A percentile compares a stretch with the other conserved stretches of the same genome.
Conservation (phyloP, 257 asterid species). For the Primulina tabacum region DNA sequence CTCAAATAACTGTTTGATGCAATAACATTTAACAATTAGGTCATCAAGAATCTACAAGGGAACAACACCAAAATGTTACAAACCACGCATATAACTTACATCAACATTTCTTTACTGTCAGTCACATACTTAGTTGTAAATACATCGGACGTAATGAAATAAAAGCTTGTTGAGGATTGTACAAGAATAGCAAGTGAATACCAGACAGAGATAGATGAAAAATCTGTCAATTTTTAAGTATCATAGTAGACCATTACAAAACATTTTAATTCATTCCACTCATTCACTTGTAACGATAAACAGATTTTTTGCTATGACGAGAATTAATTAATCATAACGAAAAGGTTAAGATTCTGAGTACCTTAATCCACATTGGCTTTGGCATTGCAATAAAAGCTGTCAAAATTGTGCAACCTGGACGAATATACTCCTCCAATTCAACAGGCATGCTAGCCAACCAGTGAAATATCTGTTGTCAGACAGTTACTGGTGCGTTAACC, state of each 20-base stretch:
- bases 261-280: not conserved
- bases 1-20: slow-evolving; percentile 57
- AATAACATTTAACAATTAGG: slow-evolving; percentile 14
- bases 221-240: not conserved
- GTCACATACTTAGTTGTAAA: not conserved
- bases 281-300: slow-evolving; percentile 5
- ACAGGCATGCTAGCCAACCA: slow-evolving; percentile 98
- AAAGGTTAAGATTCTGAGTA: slow-evolving; percentile 28
- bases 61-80: slow-evolving; percentile 11
- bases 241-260: not conserved
- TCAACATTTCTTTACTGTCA: too few relatives aligned
- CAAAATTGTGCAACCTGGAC: slow-evolving; percentile 93
- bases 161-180: not conserved
- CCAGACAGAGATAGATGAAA: not conserved
- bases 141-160: not conserved
- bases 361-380: slow-evolving; percentile 68
- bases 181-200: not conserved
- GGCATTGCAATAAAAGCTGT: slow-evolving; percentile 82
- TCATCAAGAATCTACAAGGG: slow-evolving; percentile 11
- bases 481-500: slow-evolving; percentile 26
- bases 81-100: slow-evolving; percentile 3
- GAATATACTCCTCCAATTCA: slow-evolving; percentile 90
- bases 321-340: not conserved
- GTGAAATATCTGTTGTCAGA: slow-evolving; percentile 61
- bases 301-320: not conserved